Conservation (phyloP, 495 filamentous ascomycete species). For the Daldinia bambusicola region DNA sequence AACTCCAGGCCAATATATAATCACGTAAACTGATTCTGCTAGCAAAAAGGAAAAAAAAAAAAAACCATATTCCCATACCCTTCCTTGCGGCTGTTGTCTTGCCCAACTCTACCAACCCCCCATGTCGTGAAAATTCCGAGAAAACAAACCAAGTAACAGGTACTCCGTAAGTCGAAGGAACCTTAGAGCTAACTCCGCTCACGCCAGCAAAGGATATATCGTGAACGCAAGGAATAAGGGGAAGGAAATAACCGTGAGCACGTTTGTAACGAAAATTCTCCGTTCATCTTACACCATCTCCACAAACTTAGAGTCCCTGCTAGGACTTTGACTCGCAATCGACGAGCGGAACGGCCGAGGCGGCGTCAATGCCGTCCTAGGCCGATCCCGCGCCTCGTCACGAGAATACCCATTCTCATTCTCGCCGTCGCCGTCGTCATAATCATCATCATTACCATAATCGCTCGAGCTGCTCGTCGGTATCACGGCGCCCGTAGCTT, state of each 20-base stretch:
- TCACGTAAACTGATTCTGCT: neutral
- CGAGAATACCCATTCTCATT: conserved; percentile 23
- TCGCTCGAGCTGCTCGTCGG: conserved; percentile 31
- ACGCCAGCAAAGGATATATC: neutral
- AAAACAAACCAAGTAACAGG: neutral
- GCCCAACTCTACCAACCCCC: neutral
- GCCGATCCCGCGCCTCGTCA: conserved; percentile 41
- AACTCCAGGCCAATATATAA: conserved; percentile 18
- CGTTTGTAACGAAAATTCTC: neutral
- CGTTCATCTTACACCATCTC: conserved; percentile 44
- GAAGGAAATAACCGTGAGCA: neutral
- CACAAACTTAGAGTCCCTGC: conserved; percentile 54
- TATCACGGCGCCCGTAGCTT: conserved; percentile 8
- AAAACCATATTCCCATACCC: conserved; percentile 9
- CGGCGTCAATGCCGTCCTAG: conserved; percentile 28
- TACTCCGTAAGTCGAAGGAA: neutral
- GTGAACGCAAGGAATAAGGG: no score
- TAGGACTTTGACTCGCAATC: conserved; percentile 53
- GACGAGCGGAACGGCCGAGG: conserved; percentile 30
- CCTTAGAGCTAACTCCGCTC: neutral
- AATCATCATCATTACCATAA: no score
- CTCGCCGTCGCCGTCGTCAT: neutral
- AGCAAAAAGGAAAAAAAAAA: neutral
- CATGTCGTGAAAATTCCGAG: neutral
- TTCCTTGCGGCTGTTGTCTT: conserved; percentile 25